These are phyloP conservation scores for Trichophyton equinum DNA, from an alignment of 2,329 filamentous ascomycete genomes.

Conservation along the genomic window DNA sequence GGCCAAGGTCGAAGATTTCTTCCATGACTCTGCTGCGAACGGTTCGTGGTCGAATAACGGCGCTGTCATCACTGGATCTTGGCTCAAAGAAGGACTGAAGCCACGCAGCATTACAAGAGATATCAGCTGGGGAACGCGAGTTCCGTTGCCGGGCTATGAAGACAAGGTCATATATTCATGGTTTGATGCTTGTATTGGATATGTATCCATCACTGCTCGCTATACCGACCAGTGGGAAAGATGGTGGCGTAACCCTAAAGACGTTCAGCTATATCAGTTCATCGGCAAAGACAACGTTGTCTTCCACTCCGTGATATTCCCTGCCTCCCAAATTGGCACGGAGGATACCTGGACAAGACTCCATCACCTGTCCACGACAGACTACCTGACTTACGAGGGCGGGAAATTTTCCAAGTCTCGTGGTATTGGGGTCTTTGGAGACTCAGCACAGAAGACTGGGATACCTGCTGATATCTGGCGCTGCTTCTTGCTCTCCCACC, in stretches of 20 bases:
- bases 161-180: slow-evolving; percentile 71
- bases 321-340: slow-evolving; percentile 67
- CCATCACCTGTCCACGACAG: slow-evolving; percentile 68
- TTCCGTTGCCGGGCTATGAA: slow-evolving; percentile 44
- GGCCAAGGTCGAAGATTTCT: slow-evolving; percentile 64
- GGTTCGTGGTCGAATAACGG: slow-evolving; percentile 43
- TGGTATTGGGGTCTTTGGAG: slow-evolving; percentile 72
- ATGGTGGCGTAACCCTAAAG: slow-evolving; percentile 75
- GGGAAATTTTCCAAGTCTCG: slow-evolving; percentile 79
- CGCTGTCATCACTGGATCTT: slow-evolving; percentile 33
- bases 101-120: slow-evolving; percentile 73
- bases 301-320: slow-evolving; percentile 76
- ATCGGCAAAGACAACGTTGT: slow-evolving; percentile 74
- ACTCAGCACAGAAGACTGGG: slow-evolving; percentile 66
- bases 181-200: slow-evolving; percentile 77
- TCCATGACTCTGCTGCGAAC: slow-evolving; percentile 56
- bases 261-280: slow-evolving; percentile 75
- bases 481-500: slow-evolving; percentile 69
- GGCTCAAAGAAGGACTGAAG: slow-evolving; percentile 58
- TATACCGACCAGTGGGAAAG: slow-evolving; percentile 74
- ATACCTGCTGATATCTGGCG: slow-evolving; percentile 68
- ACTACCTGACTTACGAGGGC: slow-evolving; percentile 67
- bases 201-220: slow-evolving; percentile 71
- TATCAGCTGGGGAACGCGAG: slow-evolving; percentile 62
- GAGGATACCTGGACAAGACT: slow-evolving; percentile 71